These are phyloP conservation scores for Leonotis leonurus DNA, from an alignment of 257 asterid genomes.

Conservation along the genomic window DNA sequence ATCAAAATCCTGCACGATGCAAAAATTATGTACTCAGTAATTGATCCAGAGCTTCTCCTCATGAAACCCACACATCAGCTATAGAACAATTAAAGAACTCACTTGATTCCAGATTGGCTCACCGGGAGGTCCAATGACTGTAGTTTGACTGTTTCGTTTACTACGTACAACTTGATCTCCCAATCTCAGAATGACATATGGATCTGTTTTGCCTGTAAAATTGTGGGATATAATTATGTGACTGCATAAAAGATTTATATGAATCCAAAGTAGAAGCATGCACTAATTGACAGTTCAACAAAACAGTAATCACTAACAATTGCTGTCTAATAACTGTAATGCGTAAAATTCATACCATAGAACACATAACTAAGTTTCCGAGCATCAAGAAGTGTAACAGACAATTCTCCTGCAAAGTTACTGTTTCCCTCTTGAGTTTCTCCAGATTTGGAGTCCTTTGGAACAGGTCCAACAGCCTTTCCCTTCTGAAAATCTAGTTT, in stretches of 20 bases:
- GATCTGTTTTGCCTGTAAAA: slow-evolving; percentile 89
- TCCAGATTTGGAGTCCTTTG: no score
- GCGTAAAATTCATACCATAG: slow-evolving; percentile 54
- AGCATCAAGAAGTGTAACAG: slow-evolving; percentile 93
- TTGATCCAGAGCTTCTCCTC: slow-evolving; percentile 9
- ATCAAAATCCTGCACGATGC: slow-evolving; percentile 69
- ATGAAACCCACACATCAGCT: not conserved
- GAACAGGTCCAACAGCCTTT: no score
- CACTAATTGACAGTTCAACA: slow-evolving; percentile 1
- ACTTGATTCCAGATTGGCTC: slow-evolving; percentile 99
- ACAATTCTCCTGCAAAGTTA: slow-evolving; percentile 82
- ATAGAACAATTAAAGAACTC: slow-evolving; percentile 15
- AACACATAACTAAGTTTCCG: slow-evolving; percentile 70
- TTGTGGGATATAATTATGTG: slow-evolving; percentile 5
- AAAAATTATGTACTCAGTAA: slow-evolving; percentile 12
- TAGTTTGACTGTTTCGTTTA: slow-evolving; percentile 91
- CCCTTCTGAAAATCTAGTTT: slow-evolving; percentile 87
- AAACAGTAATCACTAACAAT: not conserved
- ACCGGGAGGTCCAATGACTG: slow-evolving; percentile 96
- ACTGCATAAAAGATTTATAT: not conserved
- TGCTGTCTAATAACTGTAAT: not conserved
- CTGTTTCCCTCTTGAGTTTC: slow-evolving; percentile 79
- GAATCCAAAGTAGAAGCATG: not conserved
- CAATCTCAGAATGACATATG: slow-evolving; percentile 68
- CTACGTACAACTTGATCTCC: slow-evolving; percentile 94